Conservation (phyloP, 2,329 filamentous ascomycete species). For the Apiospora marii region DNA sequence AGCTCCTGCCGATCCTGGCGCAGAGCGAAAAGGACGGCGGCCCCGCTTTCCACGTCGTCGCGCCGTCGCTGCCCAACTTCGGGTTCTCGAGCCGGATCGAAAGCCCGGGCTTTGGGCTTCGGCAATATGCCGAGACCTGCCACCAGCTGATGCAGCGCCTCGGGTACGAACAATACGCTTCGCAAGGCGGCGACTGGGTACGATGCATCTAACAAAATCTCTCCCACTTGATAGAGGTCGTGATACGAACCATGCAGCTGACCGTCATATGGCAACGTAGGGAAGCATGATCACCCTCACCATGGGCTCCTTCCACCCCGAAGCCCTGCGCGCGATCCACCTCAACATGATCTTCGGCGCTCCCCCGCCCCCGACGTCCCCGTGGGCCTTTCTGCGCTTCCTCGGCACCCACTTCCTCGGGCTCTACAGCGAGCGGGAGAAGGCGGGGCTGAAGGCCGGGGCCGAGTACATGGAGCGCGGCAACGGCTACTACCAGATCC, state of each 20-base stretch:
- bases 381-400: too few species aligned
- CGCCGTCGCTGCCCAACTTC: constrained; percentile 64
- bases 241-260: too few species aligned
- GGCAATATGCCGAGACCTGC: constrained; percentile 69
- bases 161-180: constrained; percentile 67
- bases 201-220: too few species aligned
- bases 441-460: too few species aligned
- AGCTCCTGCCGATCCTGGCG: constrained; percentile 60
- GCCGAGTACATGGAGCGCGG: constrained; percentile 51
- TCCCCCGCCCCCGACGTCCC: too few species aligned
- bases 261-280: too few species aligned
- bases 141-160: constrained; percentile 74
- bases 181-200: constrained; percentile 33
- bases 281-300: too few species aligned
- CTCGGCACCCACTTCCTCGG: not conserved
- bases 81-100: constrained; percentile 51
- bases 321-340: too few species aligned
- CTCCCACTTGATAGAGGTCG: too few species aligned
- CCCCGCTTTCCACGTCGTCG: constrained; percentile 63
- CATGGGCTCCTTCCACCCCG: too few species aligned
- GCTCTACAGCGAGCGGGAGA: too few species aligned
- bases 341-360: too few species aligned
- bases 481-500: constrained; percentile 64
- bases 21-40: constrained; percentile 40
- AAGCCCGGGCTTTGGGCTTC: constrained; percentile 60